phyloP scores from a whole-genome alignment of 257 asterid species.

The Rehmannia glutinosa region DNA sequence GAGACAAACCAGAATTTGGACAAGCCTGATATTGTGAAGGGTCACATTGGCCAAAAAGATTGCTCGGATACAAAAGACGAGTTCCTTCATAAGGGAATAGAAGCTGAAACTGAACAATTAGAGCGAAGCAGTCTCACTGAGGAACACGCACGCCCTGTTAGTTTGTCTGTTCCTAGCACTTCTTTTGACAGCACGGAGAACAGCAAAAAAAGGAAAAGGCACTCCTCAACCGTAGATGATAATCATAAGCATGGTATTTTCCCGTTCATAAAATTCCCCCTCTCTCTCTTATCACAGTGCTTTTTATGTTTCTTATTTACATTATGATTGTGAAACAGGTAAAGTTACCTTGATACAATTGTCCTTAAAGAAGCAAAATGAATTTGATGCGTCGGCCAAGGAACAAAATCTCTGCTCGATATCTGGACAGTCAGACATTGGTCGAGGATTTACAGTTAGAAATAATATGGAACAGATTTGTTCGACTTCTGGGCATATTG shows the following conservation, averaged over 20 bases:
- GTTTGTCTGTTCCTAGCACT: slow-evolving; percentile 35
- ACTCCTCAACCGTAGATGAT: slow-evolving; percentile 18
- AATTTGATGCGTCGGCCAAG: neutral
- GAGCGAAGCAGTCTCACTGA: slow-evolving; percentile 64
- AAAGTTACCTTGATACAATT: slow-evolving; percentile 36
- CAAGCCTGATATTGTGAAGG: slow-evolving; percentile 5
- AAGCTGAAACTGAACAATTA: slow-evolving; percentile 36
- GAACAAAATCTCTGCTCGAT: slow-evolving; percentile 20
- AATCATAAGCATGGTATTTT: slow-evolving; percentile 27
- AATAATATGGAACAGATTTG: neutral
- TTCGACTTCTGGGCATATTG: neutral
- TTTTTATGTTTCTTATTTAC: neutral
- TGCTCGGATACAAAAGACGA: slow-evolving; percentile 13
- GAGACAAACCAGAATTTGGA: slow-evolving; percentile 18
- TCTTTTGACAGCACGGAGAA: slow-evolving; percentile 73
- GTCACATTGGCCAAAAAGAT: neutral
- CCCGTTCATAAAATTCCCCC: neutral
- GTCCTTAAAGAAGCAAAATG: slow-evolving; percentile 29
- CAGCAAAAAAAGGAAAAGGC: slow-evolving; percentile 57
- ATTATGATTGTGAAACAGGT: slow-evolving; percentile 28
- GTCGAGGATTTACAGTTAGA: neutral
- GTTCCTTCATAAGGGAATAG: slow-evolving; percentile 7
- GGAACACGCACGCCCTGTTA: slow-evolving; percentile 39
- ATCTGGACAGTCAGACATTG: slow-evolving; percentile 23
- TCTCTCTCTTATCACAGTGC: no score